phyloP scores from a whole-genome alignment of 139 green algal species.

The Tetraselmis chui region DNA sequence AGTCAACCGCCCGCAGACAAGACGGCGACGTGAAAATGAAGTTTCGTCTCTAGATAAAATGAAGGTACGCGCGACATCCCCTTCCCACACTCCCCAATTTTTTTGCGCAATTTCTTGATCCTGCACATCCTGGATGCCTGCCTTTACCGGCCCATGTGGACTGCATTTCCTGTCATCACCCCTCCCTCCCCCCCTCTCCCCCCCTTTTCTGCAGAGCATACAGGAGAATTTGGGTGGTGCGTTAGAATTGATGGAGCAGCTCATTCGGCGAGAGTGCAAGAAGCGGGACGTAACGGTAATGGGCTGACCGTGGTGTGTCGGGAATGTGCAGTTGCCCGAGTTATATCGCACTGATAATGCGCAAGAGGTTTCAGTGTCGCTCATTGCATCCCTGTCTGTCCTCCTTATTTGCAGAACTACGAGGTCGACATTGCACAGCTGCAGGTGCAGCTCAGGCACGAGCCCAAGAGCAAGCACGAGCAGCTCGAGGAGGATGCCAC shows the following conservation, averaged over 20 bases:
- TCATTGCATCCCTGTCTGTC: no score
- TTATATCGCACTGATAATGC: no score
- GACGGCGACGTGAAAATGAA: slow-evolving; percentile 72
- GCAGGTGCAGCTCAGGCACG: slow-evolving; percentile 47
- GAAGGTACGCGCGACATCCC: not conserved
- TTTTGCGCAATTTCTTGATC: no score
- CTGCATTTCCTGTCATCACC: no score
- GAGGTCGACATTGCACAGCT: slow-evolving; percentile 53
- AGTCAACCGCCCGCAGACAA: slow-evolving; percentile 80
- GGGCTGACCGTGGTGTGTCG: not conserved
- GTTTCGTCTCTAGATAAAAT: slow-evolving; percentile 67
- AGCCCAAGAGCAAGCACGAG: slow-evolving; percentile 27
- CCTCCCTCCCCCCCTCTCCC: no score
- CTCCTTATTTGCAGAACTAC: slow-evolving; percentile 34
- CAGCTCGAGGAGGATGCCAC: slow-evolving; percentile 35
- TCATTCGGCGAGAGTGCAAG: slow-evolving; percentile 60
- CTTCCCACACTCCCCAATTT: not conserved
- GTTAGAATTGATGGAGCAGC: slow-evolving; percentile 46
- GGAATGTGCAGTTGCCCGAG: no score
- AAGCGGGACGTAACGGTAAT: slow-evolving; percentile 64
- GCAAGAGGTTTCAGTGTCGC: no score
- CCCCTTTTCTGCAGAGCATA: slow-evolving; percentile 44
- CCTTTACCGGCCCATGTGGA: no score
- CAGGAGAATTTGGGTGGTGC: slow-evolving; percentile 55
- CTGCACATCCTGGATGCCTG: no score